A percentile compares a stretch with the other conserved stretches of the same genome.
Conservation (phyloP, 2,329 filamentous ascomycete species). For the Sporothrix curviconia region DNA sequence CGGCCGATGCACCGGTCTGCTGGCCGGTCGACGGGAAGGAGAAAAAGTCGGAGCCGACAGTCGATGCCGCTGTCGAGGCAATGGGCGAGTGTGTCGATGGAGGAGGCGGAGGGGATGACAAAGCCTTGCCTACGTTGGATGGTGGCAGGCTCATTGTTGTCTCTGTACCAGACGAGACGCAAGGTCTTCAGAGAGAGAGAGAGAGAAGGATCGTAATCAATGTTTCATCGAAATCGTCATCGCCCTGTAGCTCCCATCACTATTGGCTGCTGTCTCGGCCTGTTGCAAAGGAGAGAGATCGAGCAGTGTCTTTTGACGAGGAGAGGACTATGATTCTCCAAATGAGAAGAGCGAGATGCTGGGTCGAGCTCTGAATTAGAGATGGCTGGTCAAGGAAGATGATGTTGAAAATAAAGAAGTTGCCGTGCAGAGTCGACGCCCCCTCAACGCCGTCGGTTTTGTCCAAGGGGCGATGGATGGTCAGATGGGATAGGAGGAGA, state of each 20-base stretch:
- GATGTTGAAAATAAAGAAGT: no score
- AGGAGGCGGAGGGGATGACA: conserved; percentile 33
- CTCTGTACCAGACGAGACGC: neutral
- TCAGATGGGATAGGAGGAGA: neutral
- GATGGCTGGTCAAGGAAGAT: no score
- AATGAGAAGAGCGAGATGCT: no score
- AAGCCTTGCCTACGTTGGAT: conserved; percentile 45
- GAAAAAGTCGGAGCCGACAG: conserved; percentile 44
- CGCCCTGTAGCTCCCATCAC: neutral
- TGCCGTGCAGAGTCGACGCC: neutral
- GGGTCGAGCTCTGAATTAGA: no score
- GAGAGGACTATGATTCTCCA: neutral
- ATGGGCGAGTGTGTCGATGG: conserved; percentile 36
- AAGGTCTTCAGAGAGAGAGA: neutral
- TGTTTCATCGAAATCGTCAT: conserved; percentile 5
- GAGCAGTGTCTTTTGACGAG: neutral
- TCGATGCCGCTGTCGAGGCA: conserved; percentile 35
- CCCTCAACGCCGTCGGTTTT: neutral
- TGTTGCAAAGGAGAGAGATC: neutral
- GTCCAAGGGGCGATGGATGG: neutral
- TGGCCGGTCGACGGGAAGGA: conserved; percentile 39
- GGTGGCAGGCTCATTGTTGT: conserved; percentile 30
- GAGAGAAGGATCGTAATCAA: neutral
- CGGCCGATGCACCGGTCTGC: conserved; percentile 25
- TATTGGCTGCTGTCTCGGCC: neutral